Evolutionary conservation across 73 alveolate species (phyloP), one percentile per base, ranked within the genome.

Genomic region (Paramecium pentaurelia): DNA sequence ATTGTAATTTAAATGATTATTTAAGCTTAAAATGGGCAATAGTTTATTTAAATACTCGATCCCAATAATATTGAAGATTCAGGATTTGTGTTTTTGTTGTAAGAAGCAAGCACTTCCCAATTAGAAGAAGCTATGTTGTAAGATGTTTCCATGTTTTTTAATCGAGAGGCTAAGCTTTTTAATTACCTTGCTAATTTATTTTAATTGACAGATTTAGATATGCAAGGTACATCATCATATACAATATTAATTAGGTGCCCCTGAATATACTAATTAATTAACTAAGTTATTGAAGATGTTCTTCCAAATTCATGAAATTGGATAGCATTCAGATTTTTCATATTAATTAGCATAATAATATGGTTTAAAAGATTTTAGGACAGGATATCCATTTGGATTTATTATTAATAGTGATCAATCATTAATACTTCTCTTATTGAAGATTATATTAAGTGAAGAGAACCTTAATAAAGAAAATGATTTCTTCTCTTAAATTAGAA

Each of bases 41-140:
- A 64, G 49, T 73, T n/a, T 40, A 73, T 73, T 73, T 73, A 73
- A 73, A 40, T 73, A 40, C 14, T 73, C 5, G 87, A 73, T 73
- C 36, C 87, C 60, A 37, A 73, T 73, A 37, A 37, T n/a, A 30
- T 32, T 37, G 60, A 34, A 14, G 87, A 73, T 73, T 12, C 58
- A 36, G 60, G 64, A 11, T 73, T 73, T 73, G 30, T 30, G 8
- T 37, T 34, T 16, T 8, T 73, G 14, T 40, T 73, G 9, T 30
- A 32, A 12, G 87, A 73, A 37, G 16, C 18, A 10, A 34, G 40
- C 2, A 34, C 34, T 4, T 6, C 87, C 5, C 38, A 34, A 34
- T 16, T 73, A 37, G 87, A 73, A 73, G 60, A 34, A n/a, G 34
- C 87, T n/a, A 30, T 73, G 32, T 4, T 37, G 4, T 8, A 14